phyloP scores from a whole-genome alignment of 1,284 basidiomycete species.

The Austroboletus novae-zelandiae region DNA sequence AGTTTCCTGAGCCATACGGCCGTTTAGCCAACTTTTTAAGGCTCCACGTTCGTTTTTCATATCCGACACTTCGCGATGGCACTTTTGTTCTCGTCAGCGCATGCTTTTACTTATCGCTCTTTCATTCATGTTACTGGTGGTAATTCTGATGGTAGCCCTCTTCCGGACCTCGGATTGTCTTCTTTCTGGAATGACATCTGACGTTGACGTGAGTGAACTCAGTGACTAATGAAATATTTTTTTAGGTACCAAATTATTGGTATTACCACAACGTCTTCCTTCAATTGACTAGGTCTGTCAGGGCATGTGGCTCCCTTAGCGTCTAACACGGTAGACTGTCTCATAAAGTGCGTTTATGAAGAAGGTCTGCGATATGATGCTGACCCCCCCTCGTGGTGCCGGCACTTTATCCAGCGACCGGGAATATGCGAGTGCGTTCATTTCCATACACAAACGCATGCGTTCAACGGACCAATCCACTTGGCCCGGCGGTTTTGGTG shows the following conservation, averaged over 20 bases:
- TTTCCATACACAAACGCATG: not conserved
- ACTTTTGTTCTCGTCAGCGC: not conserved
- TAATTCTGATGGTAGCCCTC: not conserved
- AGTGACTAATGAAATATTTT: not conserved
- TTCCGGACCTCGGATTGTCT: too few relatives aligned
- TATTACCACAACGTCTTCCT: not conserved
- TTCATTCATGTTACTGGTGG: not conserved
- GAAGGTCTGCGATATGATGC: not conserved
- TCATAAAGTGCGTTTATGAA: not conserved
- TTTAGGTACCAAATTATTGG: not conserved
- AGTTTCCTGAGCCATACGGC: not conserved
- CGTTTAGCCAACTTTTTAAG: not conserved
- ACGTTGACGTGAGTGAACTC: not conserved
- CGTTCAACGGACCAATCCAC: not conserved
- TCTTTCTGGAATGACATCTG: not conserved
- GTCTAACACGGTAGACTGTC: not conserved
- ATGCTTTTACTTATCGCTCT: not conserved
- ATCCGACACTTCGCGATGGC: not conserved
- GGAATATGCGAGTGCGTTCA: not conserved
- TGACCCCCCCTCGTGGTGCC: not conserved
- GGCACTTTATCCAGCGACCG: not conserved
- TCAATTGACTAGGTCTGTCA: not conserved
- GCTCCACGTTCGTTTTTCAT: not conserved
- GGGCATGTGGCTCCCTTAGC: not conserved
- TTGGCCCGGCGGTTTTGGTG: not conserved